These are phyloP conservation scores for Bretschneidera sinensis DNA, from an alignment of 345 rosid species.

Conservation along the genomic window DNA sequence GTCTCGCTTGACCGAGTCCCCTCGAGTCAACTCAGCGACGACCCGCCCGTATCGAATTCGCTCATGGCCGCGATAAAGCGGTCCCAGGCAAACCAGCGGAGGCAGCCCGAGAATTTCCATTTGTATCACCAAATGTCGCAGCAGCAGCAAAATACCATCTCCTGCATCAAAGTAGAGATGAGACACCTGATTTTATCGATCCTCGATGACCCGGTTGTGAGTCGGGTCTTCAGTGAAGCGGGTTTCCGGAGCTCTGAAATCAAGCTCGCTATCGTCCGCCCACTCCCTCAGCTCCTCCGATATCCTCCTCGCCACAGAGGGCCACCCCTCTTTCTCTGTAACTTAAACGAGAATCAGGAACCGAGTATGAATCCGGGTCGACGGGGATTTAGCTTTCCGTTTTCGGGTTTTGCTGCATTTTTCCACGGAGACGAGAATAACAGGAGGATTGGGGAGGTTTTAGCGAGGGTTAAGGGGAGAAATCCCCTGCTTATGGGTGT, in stretches of 20 bases:
- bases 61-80: slow-evolving; percentile 97
- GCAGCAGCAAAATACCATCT: slow-evolving; percentile 31
- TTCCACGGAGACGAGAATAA: slow-evolving; percentile 42
- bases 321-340: slow-evolving; percentile 57
- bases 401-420: slow-evolving; percentile 30
- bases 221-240: slow-evolving; percentile 84
- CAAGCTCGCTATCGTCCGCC: slow-evolving; percentile 75
- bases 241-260: slow-evolving; percentile 88
- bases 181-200: slow-evolving; percentile 70
- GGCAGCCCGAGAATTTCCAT: slow-evolving; percentile 78
- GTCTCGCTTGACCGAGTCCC: slow-evolving; percentile 84
- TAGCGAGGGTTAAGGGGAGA: slow-evolving; percentile 43
- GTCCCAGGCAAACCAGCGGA: slow-evolving; percentile 86
- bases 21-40: slow-evolving; percentile 48
- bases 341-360: slow-evolving; percentile 33
- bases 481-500: slow-evolving; percentile 77
- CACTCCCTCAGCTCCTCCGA: slow-evolving; percentile 58
- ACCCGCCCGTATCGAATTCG: slow-evolving; percentile 81
- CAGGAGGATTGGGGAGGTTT: slow-evolving; percentile 51
- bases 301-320: slow-evolving; percentile 40
- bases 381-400: slow-evolving; percentile 35
- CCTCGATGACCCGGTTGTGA: slow-evolving; percentile 86
- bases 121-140: slow-evolving; percentile 61
- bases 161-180: slow-evolving; percentile 76
- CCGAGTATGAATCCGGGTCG: slow-evolving; percentile 26